Evolutionary conservation across 2,329 filamentous ascomycete species (phyloP).

Genomic region (Stemphylium vesicarium): DNA sequence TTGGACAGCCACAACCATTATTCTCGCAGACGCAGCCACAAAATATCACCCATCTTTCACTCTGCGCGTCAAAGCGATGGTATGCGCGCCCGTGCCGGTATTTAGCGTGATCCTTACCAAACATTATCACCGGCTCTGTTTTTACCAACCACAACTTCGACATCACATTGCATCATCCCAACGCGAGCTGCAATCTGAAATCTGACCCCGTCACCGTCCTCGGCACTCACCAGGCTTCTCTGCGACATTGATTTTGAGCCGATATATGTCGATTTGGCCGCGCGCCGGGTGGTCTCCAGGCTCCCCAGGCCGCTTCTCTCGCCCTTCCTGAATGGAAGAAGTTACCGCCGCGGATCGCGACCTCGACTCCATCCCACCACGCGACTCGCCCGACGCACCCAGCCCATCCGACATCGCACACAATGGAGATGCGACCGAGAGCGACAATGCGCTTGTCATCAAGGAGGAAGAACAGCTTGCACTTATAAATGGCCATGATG

Average conservation of each 20-base stretch:
- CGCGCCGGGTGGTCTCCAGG: conserved; percentile 42
- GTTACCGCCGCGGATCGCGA: conserved; percentile 41
- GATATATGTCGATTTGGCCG: conserved; percentile 39
- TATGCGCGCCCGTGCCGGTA: conserved; percentile 16
- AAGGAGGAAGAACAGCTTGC: conserved; percentile 31
- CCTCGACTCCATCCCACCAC: conserved; percentile 34
- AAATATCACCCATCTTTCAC: background rate
- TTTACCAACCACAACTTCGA: conserved; percentile 29
- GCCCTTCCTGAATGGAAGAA: conserved; percentile 41
- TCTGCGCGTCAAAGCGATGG: conserved; percentile 7
- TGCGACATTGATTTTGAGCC: conserved; percentile 31
- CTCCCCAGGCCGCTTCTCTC: conserved; percentile 35
- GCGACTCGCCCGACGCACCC: conserved; percentile 28
- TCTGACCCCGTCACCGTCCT: conserved; percentile 40
- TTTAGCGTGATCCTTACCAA: conserved; percentile 19
- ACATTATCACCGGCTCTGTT: conserved; percentile 20
- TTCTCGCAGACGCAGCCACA: background rate
- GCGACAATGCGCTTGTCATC: conserved; percentile 37
- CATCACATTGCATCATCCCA: conserved; percentile 40
- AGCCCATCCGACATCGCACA: conserved; percentile 26
- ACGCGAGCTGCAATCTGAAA: conserved; percentile 32
- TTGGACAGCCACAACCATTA: background rate
- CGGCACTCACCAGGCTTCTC: conserved; percentile 22
- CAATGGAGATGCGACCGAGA: conserved; percentile 15
- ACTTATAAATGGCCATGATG: conserved; percentile 28